phyloP scores from a whole-genome alignment of 2,329 filamentous ascomycete genomes.

The Trichoderma guizhouense region DNA sequence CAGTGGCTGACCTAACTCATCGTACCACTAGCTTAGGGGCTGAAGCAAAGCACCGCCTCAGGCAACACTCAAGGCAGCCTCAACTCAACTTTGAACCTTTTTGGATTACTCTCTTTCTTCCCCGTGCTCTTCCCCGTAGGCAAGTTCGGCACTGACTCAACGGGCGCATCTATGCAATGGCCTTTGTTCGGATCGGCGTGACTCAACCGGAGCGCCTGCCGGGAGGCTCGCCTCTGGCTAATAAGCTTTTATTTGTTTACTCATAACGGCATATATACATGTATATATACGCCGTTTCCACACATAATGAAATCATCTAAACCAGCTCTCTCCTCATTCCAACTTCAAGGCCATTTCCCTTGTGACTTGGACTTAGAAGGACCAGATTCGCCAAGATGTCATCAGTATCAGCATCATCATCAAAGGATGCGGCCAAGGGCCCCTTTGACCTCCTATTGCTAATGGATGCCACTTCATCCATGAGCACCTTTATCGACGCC shows the following conservation, averaged over 20 bases:
- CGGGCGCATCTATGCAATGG: not conserved
- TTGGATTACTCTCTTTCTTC: not conserved
- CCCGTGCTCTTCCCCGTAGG: not conserved
- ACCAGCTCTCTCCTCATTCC: not conserved
- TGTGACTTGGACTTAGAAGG: not conserved
- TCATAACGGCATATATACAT: not conserved
- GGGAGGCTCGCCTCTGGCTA: not conserved
- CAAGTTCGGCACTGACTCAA: constrained; percentile 1
- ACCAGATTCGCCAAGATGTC: constrained; percentile 19
- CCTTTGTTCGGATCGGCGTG: constrained; percentile 10
- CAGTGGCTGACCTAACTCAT: not conserved
- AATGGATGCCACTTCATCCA: constrained; percentile 46
- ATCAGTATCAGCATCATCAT: constrained; percentile 14
- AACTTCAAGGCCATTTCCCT: not conserved
- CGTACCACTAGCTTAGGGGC: not conserved
- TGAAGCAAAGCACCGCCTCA: constrained; percentile 9
- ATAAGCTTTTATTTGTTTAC: not conserved
- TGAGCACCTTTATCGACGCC: constrained; percentile 41
- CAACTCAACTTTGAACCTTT: not conserved
- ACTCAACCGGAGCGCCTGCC: not conserved
- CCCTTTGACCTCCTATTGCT: constrained; percentile 45
- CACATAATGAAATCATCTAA: not conserved
- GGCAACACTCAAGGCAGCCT: not conserved
- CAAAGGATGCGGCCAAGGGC: constrained; percentile 15
- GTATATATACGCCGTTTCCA: not conserved